Conservation (phyloP, 805 yeast genomes). For the Sungouiella blattae region DNA sequence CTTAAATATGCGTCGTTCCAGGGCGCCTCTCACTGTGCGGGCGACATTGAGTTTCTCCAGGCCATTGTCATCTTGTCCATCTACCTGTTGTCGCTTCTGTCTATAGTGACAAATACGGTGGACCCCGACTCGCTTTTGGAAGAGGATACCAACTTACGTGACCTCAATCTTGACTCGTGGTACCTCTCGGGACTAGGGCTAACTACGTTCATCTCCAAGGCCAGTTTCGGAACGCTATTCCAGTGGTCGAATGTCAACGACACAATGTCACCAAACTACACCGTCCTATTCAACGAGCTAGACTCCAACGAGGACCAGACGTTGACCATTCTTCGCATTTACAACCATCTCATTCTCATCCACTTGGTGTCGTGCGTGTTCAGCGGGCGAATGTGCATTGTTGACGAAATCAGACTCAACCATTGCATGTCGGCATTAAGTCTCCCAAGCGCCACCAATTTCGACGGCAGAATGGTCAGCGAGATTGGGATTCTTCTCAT, state of each 20-base stretch:
- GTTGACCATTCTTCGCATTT: slow-evolving; percentile 57
- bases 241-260: not conserved
- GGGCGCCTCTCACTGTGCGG: slow-evolving; percentile 10
- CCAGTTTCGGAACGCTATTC: slow-evolving; percentile 40
- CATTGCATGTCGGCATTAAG: slow-evolving; percentile 57
- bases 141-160: slow-evolving; percentile 22
- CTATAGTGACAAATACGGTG: slow-evolving; percentile 24
- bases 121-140: slow-evolving; percentile 11
- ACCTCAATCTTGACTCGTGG: slow-evolving; percentile 66
- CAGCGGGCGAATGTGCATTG: slow-evolving; percentile 60
- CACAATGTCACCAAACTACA: slow-evolving; percentile 7
- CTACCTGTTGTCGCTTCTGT: slow-evolving; percentile 59
- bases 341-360: slow-evolving; percentile 68
- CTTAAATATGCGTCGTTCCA: slow-evolving; percentile 27
- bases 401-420: slow-evolving; percentile 58
- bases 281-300: slow-evolving; percentile 30
- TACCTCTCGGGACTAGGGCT: slow-evolving; percentile 62
- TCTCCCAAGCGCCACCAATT: slow-evolving; percentile 61
- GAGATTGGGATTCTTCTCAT: slow-evolving; percentile 62
- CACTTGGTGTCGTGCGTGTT: slow-evolving; percentile 65
- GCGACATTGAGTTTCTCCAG: slow-evolving; percentile 58
- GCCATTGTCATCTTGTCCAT: slow-evolving; percentile 63
- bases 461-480: slow-evolving; percentile 80
- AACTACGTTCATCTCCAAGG: slow-evolving; percentile 55
- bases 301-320: slow-evolving; percentile 46